These are phyloP conservation scores for Auriscalpium microsporum DNA, from an alignment of 768 basidiomycete species.

Conservation along the genomic window DNA sequence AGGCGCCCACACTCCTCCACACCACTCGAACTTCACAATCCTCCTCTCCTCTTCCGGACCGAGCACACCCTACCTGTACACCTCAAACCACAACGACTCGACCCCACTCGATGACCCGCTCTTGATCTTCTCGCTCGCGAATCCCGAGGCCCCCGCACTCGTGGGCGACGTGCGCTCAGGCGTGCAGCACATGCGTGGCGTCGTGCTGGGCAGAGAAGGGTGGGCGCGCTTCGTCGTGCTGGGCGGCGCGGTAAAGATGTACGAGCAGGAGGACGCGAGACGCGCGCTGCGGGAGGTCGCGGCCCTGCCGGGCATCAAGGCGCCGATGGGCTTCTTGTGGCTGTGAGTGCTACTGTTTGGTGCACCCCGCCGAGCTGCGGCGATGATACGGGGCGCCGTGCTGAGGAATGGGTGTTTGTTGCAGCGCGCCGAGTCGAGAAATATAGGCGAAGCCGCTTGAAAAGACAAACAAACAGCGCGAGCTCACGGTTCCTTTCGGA, in stretches of 20 bases:
- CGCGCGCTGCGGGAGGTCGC: conserved; percentile 47
- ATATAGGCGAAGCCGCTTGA: no score
- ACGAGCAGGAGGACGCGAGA: conserved; percentile 55
- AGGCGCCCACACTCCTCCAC: conserved; percentile 27
- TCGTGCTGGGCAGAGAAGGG: conserved; percentile 58
- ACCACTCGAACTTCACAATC: conserved; percentile 45
- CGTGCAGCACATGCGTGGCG: conserved; percentile 59
- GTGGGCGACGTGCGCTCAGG: conserved; percentile 61
- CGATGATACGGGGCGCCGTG: no score
- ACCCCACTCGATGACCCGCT: conserved; percentile 63
- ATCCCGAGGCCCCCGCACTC: conserved; percentile 37
- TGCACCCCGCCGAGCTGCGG: no score
- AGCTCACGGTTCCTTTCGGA: no score
- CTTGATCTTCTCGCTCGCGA: conserved; percentile 52
- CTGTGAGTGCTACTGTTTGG: conserved; percentile 15
- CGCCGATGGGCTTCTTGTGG: conserved; percentile 32
- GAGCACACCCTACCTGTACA: conserved; percentile 54
- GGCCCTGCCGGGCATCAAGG: conserved; percentile 27
- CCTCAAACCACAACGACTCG: conserved; percentile 70
- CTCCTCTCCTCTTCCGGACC: conserved; percentile 44
- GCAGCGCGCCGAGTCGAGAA: no score
- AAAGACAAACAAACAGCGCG: no score
- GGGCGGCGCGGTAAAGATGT: conserved; percentile 70
- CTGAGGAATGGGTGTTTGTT: no score
- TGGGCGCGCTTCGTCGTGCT: conserved; percentile 52